phyloP scores from a whole-genome alignment of 1,284 basidiomycete genomes.

The Puccinia triticina region DNA sequence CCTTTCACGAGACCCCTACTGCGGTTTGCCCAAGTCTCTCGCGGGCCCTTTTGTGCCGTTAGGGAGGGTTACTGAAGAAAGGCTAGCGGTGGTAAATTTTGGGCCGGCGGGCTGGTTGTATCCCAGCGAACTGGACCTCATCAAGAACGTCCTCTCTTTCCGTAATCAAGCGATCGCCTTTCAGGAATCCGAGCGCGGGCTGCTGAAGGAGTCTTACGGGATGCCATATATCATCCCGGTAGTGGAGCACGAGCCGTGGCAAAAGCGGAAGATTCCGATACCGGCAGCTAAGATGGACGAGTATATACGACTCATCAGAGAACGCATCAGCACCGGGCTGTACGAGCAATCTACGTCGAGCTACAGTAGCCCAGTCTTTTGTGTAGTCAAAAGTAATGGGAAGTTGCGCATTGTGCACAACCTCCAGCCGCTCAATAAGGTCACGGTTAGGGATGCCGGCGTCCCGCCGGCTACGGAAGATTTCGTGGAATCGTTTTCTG shows the following conservation, averaged over 20 bases:
- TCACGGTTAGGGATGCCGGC: slow-evolving; percentile 17
- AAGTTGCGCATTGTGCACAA: slow-evolving; percentile 20
- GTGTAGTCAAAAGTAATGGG: background rate
- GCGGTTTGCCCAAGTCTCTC: background rate
- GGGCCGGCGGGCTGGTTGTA: background rate
- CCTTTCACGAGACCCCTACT: slow-evolving; percentile 3
- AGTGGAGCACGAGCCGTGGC: background rate
- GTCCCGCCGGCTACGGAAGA: slow-evolving; percentile 2
- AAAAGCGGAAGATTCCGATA: background rate
- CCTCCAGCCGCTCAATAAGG: slow-evolving; percentile 22
- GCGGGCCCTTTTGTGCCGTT: slow-evolving; percentile 8
- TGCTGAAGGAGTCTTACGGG: slow-evolving; percentile 12
- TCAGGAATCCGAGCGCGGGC: background rate
- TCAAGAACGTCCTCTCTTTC: background rate
- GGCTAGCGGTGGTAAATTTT: background rate
- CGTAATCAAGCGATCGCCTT: background rate
- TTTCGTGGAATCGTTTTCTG: slow-evolving; percentile 20
- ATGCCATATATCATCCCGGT: slow-evolving; percentile 22
- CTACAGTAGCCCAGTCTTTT: slow-evolving; percentile 13
- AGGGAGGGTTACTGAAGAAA: background rate
- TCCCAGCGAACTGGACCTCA: background rate
- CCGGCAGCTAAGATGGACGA: background rate
- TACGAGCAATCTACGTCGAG: slow-evolving; percentile 20
- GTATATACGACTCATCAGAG: slow-evolving; percentile 9
- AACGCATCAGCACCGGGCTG: background rate